Conservation (phyloP, 352 stramenopile genomes). For the Globisporangium orthogonon region DNA sequence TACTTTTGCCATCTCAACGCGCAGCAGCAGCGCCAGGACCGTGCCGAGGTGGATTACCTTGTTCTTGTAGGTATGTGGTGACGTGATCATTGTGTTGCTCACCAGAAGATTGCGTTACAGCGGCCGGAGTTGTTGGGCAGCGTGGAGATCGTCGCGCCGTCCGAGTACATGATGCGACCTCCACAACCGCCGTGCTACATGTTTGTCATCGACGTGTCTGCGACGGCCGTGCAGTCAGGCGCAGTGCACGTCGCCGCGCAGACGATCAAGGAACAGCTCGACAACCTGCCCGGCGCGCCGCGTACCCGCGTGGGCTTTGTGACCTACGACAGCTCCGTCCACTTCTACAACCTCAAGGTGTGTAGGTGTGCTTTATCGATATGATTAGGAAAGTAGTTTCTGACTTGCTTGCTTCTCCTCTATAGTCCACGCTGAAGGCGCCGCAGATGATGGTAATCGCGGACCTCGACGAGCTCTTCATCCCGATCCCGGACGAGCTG, state of each 20-base stretch:
- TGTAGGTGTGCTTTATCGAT: not conserved
- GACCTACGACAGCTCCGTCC: slow-evolving; percentile 79
- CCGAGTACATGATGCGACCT: slow-evolving; percentile 89
- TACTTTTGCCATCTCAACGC: slow-evolving; percentile 98
- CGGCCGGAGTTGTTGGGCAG: slow-evolving; percentile 77
- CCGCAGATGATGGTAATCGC: slow-evolving; percentile 89
- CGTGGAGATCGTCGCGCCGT: slow-evolving; percentile 82
- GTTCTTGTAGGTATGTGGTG: no score
- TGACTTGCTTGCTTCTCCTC: slow-evolving; percentile 5
- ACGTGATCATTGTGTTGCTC: not conserved
- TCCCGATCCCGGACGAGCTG: slow-evolving; percentile 94
- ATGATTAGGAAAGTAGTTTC: not conserved
- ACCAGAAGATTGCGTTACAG: slow-evolving; percentile 10
- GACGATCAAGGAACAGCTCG: slow-evolving; percentile 79
- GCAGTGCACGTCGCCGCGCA: slow-evolving; percentile 62
- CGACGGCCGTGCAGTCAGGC: slow-evolving; percentile 59
- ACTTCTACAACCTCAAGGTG: slow-evolving; percentile 89
- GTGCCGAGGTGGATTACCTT: slow-evolving; percentile 82
- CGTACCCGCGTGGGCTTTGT: slow-evolving; percentile 83
- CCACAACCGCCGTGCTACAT: slow-evolving; percentile 83
- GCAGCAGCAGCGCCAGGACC: slow-evolving; percentile 92
- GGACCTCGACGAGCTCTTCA: slow-evolving; percentile 86
- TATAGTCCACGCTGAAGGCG: slow-evolving; percentile 63
- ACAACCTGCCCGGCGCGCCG: slow-evolving; percentile 64
- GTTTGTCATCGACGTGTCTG: slow-evolving; percentile 88